phyloP scores from a whole-genome alignment of 1,284 basidiomycete genomes.

The Athelia sp. region DNA sequence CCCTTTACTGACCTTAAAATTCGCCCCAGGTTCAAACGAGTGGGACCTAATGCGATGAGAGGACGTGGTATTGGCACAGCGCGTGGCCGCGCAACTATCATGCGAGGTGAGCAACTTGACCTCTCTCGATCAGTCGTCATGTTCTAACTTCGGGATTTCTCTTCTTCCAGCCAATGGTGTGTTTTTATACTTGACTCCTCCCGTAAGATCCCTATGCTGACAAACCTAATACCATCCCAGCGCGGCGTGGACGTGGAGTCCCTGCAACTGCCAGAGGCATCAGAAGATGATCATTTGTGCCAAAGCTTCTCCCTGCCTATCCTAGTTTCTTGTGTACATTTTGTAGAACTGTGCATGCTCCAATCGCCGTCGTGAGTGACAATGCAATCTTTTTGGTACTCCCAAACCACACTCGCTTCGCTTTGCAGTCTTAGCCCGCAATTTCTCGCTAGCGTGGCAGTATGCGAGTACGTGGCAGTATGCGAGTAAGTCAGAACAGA shows the following conservation, averaged over 20 bases:
- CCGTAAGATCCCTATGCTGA: constrained; percentile 7
- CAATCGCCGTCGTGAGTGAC: background rate
- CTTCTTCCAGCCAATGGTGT: constrained; percentile 56
- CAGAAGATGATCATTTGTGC: constrained; percentile 49
- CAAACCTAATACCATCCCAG: constrained; percentile 31
- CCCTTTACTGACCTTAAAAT: constrained; percentile 8
- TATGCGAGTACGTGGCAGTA: too few species aligned
- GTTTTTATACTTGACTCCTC: constrained; percentile 10
- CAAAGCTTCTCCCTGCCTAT: background rate
- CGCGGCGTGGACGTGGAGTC: constrained; percentile 80
- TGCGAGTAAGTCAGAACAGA: too few species aligned
- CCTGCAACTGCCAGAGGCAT: constrained; percentile 67
- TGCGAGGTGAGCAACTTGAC: constrained; percentile 63
- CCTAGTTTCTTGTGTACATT: background rate
- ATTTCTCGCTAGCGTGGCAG: too few species aligned
- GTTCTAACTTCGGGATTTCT: constrained; percentile 11
- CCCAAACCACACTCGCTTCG: too few species aligned
- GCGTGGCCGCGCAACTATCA: constrained; percentile 94
- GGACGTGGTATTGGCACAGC: constrained; percentile 98
- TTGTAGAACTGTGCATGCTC: background rate
- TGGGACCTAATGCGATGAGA: constrained; percentile 97
- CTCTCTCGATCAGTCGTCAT: constrained; percentile 6
- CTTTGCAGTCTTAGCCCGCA: too few species aligned
- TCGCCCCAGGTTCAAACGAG: constrained; percentile 87
- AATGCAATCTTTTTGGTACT: background rate